Conservation (phyloP, 495 filamentous ascomycete species). For the Podospora tetraspora region DNA sequence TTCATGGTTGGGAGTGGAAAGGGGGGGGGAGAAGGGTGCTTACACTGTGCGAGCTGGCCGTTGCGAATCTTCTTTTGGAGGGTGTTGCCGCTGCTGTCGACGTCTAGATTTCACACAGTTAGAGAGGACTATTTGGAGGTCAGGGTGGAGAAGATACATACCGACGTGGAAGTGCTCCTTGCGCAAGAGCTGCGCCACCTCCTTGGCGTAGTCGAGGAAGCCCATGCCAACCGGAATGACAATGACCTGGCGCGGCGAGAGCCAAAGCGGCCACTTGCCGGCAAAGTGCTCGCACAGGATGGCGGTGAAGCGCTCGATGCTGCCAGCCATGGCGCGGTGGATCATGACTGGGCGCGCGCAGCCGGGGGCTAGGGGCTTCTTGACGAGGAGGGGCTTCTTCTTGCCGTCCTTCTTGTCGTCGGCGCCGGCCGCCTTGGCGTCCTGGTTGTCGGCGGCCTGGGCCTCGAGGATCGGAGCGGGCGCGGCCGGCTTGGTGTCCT, state of each 20-base stretch:
- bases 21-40: conserved; percentile 57
- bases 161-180: conserved; percentile 49
- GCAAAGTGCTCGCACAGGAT: conserved; percentile 93
- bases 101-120: conserved; percentile 42
- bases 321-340: conserved; percentile 89
- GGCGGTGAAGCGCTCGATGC: conserved; percentile 90
- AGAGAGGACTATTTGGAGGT: too few species aligned
- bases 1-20: conserved; percentile 9
- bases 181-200: conserved; percentile 62
- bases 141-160: conserved; percentile 10
- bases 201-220: conserved; percentile 78
- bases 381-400: conserved; percentile 31
- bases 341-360: conserved; percentile 95
- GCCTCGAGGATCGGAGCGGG: conserved; percentile 19
- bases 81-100: conserved; percentile 86
- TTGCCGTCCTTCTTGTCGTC: conserved; percentile 32
- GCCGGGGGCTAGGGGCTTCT: conserved; percentile 55
- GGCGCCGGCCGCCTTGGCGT: conserved; percentile 3
- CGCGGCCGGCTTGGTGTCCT: conserved; percentile 24
- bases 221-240: conserved; percentile 86
- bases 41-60: conserved; percentile 83
- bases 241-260: conserved; percentile 86
- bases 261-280: conserved; percentile 98
- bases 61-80: conserved; percentile 93
- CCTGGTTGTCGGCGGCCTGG: conserved; percentile 18